Conservation (phyloP, 1,284 basidiomycete genomes). For the Coniophora puteana region DNA sequence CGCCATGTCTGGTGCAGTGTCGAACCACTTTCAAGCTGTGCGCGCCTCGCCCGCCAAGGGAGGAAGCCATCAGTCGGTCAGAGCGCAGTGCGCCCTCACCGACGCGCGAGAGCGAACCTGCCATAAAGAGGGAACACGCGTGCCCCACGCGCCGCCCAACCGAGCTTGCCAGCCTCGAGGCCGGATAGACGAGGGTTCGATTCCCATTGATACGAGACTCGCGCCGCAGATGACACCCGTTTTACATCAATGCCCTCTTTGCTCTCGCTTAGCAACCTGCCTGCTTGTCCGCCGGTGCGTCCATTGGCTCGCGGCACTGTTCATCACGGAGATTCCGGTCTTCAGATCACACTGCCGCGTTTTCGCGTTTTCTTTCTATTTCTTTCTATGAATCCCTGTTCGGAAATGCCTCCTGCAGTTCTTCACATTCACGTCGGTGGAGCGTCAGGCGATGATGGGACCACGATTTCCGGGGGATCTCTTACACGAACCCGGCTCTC, state of each 20-base stretch:
- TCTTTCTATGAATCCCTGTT: too few relatives aligned
- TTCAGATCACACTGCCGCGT: too few relatives aligned
- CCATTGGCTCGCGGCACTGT: conserved; percentile 12
- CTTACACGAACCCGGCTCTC: conserved; percentile 28
- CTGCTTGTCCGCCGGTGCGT: conserved; percentile 6
- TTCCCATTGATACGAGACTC: conserved; percentile 16
- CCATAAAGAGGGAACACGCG: conserved; percentile 25
- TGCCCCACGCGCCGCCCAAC: conserved; percentile 20
- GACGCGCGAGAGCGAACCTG: too few relatives aligned
- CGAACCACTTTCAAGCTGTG: too few relatives aligned
- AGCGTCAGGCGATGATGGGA: conserved; percentile 1
- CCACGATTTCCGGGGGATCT: conserved; percentile 27
- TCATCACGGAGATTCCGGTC: conserved; percentile 20
- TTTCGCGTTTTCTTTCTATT: too few relatives aligned
- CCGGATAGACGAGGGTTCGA: conserved; percentile 11
- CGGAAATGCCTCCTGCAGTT: conserved; percentile 10
- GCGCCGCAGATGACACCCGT: conserved; percentile 11
- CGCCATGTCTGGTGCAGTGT: too few relatives aligned
- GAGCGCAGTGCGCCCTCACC: too few relatives aligned
- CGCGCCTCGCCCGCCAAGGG: too few relatives aligned
- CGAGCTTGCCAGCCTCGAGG: too few relatives aligned
- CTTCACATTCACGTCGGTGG: too few relatives aligned
- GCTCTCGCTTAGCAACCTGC: conserved; percentile 6
- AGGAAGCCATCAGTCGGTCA: too few relatives aligned
- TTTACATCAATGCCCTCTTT: conserved; percentile 26